Evolutionary conservation across 331 rosid genomes (phyloP).

Genomic region (Saraca asoca): DNA sequence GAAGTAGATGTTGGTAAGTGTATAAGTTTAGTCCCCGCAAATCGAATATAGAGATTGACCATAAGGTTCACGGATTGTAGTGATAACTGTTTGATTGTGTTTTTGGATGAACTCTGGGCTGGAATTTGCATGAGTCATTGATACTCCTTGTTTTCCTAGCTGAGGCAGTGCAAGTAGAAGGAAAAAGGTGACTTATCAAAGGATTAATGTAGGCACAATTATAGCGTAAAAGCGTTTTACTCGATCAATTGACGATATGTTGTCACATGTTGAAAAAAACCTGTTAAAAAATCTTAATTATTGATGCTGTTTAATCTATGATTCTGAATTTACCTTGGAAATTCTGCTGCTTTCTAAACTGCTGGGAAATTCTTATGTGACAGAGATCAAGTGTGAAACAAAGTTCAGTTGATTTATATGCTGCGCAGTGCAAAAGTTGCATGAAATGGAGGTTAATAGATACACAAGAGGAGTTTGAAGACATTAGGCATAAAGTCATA

Average conservation of each 20-base stretch:
- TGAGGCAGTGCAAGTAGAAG: slow-evolving; percentile 4
- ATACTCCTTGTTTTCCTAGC: not conserved
- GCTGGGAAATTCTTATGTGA: slow-evolving; percentile 34
- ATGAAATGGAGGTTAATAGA: slow-evolving; percentile 80
- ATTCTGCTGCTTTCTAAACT: slow-evolving; percentile 28
- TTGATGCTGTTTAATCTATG: slow-evolving; percentile 3
- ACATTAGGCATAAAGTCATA: slow-evolving; percentile 51
- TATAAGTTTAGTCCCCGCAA: not conserved
- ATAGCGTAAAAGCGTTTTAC: no score
- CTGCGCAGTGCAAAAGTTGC: slow-evolving; percentile 75
- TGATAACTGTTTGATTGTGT: not conserved
- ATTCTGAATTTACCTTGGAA: not conserved
- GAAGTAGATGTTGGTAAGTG: not conserved
- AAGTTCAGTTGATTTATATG: slow-evolving; percentile 63
- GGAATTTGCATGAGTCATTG: slow-evolving; percentile 13
- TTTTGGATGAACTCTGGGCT: slow-evolving; percentile 19
- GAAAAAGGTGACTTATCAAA: not conserved
- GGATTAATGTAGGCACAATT: no score
- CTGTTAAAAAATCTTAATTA: slow-evolving; percentile 8
- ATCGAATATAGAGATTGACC: not conserved
- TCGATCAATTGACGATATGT: no score
- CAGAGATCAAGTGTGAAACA: slow-evolving; percentile 41
- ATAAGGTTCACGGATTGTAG: slow-evolving; percentile 1
- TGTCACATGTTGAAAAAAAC: no score
- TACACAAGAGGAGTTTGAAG: slow-evolving; percentile 79